Percentiles rank a stretch among this genome's conserved stretches.
These are phyloP conservation scores for Pontederia crassipes DNA, from an alignment of 176 grass and related monocot genomes.

Conservation along the genomic window DNA sequence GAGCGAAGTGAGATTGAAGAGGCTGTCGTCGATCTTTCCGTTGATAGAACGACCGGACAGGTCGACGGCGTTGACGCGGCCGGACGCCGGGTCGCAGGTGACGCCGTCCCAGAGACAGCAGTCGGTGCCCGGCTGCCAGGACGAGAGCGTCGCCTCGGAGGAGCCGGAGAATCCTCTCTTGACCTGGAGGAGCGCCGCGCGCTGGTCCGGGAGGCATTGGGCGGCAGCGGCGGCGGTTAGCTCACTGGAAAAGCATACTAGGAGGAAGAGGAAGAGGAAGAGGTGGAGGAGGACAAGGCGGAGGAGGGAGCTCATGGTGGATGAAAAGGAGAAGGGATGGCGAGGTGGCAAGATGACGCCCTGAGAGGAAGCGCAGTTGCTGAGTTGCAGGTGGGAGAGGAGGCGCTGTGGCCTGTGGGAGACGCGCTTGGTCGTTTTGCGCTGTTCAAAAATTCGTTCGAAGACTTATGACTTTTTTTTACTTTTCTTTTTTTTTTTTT, in stretches of 20 bases:
- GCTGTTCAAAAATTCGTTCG: too few relatives aligned
- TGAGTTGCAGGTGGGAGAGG: too few relatives aligned
- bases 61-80: slow-evolving; percentile 31
- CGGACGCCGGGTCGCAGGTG: slow-evolving; percentile 6
- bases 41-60: slow-evolving; percentile 10
- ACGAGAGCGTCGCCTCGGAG: neutral
- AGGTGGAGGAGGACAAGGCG: neutral
- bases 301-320: slow-evolving; percentile 12
- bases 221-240: neutral
- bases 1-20: slow-evolving; percentile 39
- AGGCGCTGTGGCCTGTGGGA: too few relatives aligned
- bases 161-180: slow-evolving; percentile 20
- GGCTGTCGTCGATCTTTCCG: slow-evolving; percentile 6
- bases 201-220: slow-evolving; percentile 30
- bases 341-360: too few relatives aligned
- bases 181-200: slow-evolving; percentile 20
- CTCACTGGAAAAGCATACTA: neutral
- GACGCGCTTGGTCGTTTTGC: too few relatives aligned
- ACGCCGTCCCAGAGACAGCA: slow-evolving; percentile 42
- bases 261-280: neutral
- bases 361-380: too few relatives aligned
- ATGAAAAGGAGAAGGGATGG: too few relatives aligned
- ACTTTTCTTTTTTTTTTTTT: too few relatives aligned
- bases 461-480: too few relatives aligned
- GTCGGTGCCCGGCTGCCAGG: slow-evolving; percentile 22